A percentile compares a stretch with the other conserved stretches of the same genome.
These are phyloP conservation scores for Pseudopyricularia javanii DNA, from an alignment of 2,329 filamentous ascomycete genomes.

Conservation along the genomic window DNA sequence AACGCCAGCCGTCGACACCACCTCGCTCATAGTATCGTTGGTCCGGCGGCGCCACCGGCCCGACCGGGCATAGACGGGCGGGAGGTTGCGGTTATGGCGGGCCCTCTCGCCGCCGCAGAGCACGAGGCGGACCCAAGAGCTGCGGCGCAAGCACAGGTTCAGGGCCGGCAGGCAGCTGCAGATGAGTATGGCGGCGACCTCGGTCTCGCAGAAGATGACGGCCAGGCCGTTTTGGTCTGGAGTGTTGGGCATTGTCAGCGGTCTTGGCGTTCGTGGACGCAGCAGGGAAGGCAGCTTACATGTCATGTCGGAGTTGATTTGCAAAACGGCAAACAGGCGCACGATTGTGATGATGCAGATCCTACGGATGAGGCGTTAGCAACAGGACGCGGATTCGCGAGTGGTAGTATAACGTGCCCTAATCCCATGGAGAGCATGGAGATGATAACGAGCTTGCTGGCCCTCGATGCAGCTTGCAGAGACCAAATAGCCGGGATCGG, in stretches of 20 bases:
- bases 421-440: constrained; percentile 5
- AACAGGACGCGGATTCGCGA: neutral
- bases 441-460: constrained; percentile 6
- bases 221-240: neutral
- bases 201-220: neutral
- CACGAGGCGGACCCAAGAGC: neutral
- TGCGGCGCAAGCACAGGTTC: neutral
- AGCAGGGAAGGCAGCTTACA: neutral
- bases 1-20: neutral
- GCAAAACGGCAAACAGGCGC: neutral
- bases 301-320: neutral
- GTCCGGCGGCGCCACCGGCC: neutral
- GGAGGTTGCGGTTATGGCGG: neutral
- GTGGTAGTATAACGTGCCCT: neutral
- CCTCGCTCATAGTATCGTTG: neutral
- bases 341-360: neutral
- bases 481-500: constrained; percentile 7
- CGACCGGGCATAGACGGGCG: neutral
- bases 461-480: constrained; percentile 3
- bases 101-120: neutral
- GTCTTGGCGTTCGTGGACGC: neutral
- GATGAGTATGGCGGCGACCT: neutral
- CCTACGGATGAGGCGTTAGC: neutral
- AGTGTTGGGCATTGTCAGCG: neutral
- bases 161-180: neutral